Base-by-base conservation (phyloP, 805 yeast species). In the Metschnikowia sp. region DNA sequence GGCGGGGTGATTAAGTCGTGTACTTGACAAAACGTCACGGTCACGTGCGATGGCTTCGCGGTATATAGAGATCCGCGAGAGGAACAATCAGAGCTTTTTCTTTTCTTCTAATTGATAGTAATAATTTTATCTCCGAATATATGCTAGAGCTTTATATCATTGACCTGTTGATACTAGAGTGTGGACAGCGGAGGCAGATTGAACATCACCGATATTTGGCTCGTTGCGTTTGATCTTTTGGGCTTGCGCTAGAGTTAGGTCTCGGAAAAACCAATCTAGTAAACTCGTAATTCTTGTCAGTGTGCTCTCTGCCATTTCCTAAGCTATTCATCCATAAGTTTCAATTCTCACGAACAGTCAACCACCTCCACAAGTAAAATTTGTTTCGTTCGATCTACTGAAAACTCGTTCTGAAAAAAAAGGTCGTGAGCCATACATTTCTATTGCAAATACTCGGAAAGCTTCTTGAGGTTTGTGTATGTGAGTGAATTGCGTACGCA, bases 171-270 rank as follows among this genome's bases (percentile, higher is more conserved):
- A 52, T 64, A 54, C 12, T 57, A 56, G 62, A 68, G 76, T 72
- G 75, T 72, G 76, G 76, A 72, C 75, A 71, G 67, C 72, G 74
- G 75, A 72, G 76, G 60, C 62, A 71, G 42, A 71, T 32, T 36
- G n/a, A 45, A 40, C 12, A 4, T 39, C 45, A 45, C 34, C 7
- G 45, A 43, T 39, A 15, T 29, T 29, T n/a, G 46, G 47, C 43
- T 39, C 48, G 49, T 18, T 39, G 44, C 36, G 46, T 38, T 36
- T 40, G 41, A 48, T 36, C 22, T 31, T 13, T 6, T 19, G n/a
- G 40, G 33, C 44, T 19, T 28, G 38, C 29, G 40, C 49, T 34
- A 36, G 45, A 40, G 45, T 36, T 39, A 26, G 32, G 12, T 33
- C 30, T 42, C 32, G 45, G 45, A 42, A 28, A 42, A 35, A 13